phyloP scores from a whole-genome alignment of 192 early-diverging fungal genomes.

The Coemansia sp. region DNA sequence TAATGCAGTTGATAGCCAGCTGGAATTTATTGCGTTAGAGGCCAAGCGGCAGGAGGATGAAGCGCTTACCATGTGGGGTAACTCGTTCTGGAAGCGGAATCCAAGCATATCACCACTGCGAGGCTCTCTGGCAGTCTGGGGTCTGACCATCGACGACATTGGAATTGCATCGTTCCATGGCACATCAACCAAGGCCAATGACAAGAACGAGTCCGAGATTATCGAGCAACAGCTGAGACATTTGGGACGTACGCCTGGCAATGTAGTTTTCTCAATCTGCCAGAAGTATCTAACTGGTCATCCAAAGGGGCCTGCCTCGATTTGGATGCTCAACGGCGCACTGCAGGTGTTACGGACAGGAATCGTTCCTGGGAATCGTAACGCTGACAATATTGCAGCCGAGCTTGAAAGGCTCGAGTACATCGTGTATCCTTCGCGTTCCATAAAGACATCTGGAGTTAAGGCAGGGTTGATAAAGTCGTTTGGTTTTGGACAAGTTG shows the following conservation, averaged over 20 bases:
- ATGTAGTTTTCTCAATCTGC: slow-evolving; percentile 75
- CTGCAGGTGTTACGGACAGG: slow-evolving; percentile 81
- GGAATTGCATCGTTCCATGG: slow-evolving; percentile 94
- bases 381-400: slow-evolving; percentile 56
- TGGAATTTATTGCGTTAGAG: slow-evolving; percentile 62
- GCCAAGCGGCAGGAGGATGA: slow-evolving; percentile 68
- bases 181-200: slow-evolving; percentile 93
- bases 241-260: slow-evolving; percentile 83
- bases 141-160: slow-evolving; percentile 90
- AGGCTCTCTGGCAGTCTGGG: slow-evolving; percentile 82
- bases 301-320: slow-evolving; percentile 91
- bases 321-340: slow-evolving; percentile 94
- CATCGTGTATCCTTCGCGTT: slow-evolving; percentile 80
- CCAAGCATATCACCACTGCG: slow-evolving; percentile 80
- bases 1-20: background rate
- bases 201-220: slow-evolving; percentile 93
- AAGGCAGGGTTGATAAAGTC: slow-evolving; percentile 89
- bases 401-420: slow-evolving; percentile 74
- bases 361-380: slow-evolving; percentile 88
- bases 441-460: slow-evolving; percentile 87
- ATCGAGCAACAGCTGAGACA: slow-evolving; percentile 84
- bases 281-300: slow-evolving; percentile 93
- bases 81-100: slow-evolving; percentile 80
- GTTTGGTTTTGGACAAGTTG: slow-evolving; percentile 95
- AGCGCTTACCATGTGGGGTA: slow-evolving; percentile 76